Evolutionary conservation across 257 asterid genomes (phyloP), one percentile per base, ranked within the genome.

Genomic region (Eucommia ulmoides): DNA sequence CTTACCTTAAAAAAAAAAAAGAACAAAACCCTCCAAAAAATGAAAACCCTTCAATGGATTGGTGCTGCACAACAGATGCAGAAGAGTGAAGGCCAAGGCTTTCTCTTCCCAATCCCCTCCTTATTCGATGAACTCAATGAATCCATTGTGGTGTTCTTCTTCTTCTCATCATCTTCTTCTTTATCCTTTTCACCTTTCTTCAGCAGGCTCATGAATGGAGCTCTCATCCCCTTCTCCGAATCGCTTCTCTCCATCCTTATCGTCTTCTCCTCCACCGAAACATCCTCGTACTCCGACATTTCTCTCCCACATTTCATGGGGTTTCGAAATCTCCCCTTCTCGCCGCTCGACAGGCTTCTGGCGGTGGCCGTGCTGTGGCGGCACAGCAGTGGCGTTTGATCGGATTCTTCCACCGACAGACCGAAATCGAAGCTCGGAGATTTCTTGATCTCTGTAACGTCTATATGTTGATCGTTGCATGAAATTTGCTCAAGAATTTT

Each of bases 371-470:
- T 50, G 59, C 47, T 80, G 49, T 75, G 85, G 19, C 65, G 78
- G 52, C 58, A 74, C 14, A 84, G 63, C 2, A 81, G 61, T 7
- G 93, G 94, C 19, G 93, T 84, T 65, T 76, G 82, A 56, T 76
- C 95, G 1, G 93, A 84, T 49, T 78, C 89, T 23, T 57, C 73
- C 5, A 72, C 53, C 1, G 69, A 60, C 18, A 76, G 24, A 20
- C 88, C 86, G 51, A 81, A 81, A 19, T 81, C 84, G 15, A 81
- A 81, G 63, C 89, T 81, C 8, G 95, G 93, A 3, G 68, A 78
- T 66, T 76, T 84, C 33, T 64, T 65, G 4, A 75, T 63, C 67
- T 65, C 76, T 17, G 45, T 23, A 45, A 58, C 41, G n/a, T 25
- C 52, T 41, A 49, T 8, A 21, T 8, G 11, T 49, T 50, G 66